phyloP scores from a whole-genome alignment of 495 filamentous ascomycete genomes.

The Neurospora sp. region DNA sequence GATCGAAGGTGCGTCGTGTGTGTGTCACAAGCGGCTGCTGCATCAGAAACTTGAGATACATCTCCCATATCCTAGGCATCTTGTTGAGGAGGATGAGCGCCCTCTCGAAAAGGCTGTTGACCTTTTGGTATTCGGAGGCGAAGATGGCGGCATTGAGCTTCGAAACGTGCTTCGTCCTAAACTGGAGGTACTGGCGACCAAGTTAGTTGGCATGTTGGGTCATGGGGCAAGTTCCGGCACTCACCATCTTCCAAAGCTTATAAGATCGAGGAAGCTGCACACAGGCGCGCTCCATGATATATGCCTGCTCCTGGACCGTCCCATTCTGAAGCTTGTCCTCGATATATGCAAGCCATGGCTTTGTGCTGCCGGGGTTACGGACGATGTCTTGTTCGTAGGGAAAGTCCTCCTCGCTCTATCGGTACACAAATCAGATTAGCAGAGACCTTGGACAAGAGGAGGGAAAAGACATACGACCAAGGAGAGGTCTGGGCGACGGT shows the following conservation, averaged over 20 bases:
- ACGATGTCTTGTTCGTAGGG: slow-evolving; percentile 95
- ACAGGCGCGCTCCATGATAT: slow-evolving; percentile 89
- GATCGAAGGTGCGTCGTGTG: slow-evolving; percentile 86
- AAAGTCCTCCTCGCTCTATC: slow-evolving; percentile 71
- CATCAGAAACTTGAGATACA: slow-evolving; percentile 88
- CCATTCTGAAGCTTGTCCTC: slow-evolving; percentile 86
- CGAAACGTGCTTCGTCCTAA: slow-evolving; percentile 71
- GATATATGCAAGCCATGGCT: slow-evolving; percentile 93
- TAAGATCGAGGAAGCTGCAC: slow-evolving; percentile 84
- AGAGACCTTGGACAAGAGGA: background rate
- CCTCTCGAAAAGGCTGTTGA: slow-evolving; percentile 91
- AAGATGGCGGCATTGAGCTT: slow-evolving; percentile 78
- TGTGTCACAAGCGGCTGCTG: slow-evolving; percentile 87
- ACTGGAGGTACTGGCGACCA: slow-evolving; percentile 63
- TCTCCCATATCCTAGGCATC: slow-evolving; percentile 98
- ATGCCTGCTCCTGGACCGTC: slow-evolving; percentile 80
- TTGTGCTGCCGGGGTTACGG: slow-evolving; percentile 74
- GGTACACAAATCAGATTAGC: background rate
- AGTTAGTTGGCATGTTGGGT: background rate
- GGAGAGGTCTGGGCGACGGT: slow-evolving; percentile 51
- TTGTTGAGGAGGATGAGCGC: slow-evolving; percentile 94
- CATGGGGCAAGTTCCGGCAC: background rate
- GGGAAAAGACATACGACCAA: slow-evolving; percentile 56
- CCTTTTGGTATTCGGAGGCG: slow-evolving; percentile 75
- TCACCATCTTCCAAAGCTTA: slow-evolving; percentile 96